phyloP scores from a whole-genome alignment of 2,329 filamentous ascomycete species.

The Phialocephala subalpina region DNA sequence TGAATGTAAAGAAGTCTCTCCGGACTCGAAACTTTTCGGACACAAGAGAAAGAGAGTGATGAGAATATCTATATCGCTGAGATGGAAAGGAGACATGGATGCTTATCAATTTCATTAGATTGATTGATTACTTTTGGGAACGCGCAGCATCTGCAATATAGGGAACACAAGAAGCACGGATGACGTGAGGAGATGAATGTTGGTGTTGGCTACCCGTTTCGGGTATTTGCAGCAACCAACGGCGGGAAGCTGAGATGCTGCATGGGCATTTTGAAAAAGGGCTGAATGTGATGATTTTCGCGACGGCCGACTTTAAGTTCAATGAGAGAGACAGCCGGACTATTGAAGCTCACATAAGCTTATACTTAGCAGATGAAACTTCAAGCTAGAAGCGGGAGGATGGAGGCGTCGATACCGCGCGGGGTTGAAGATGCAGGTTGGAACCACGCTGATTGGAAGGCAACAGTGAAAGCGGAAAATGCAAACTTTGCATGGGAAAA shows the following conservation, averaged over 20 bases:
- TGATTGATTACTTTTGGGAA: not conserved
- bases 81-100: not conserved
- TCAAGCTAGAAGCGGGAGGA: too few species aligned
- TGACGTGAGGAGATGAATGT: not conserved
- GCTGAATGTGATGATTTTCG: not conserved
- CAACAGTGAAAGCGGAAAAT: too few species aligned
- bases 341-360: not conserved
- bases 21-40: not conserved
- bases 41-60: constrained; percentile 15
- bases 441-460: too few species aligned
- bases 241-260: not conserved
- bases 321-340: not conserved
- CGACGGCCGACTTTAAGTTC: not conserved
- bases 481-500: too few species aligned
- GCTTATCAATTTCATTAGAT: not conserved
- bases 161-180: not conserved
- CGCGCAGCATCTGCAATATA: not conserved
- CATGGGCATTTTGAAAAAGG: not conserved
- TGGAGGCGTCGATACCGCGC: too few species aligned
- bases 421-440: too few species aligned
- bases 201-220: not conserved
- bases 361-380: too few species aligned
- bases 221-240: not conserved
- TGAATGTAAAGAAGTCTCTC: not conserved
- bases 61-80: constrained; percentile 17